A percentile compares a stretch with the other conserved stretches of the same genome.
Conservation (phyloP, 352 stramenopile species). For the Phytopythium mirpurense region DNA sequence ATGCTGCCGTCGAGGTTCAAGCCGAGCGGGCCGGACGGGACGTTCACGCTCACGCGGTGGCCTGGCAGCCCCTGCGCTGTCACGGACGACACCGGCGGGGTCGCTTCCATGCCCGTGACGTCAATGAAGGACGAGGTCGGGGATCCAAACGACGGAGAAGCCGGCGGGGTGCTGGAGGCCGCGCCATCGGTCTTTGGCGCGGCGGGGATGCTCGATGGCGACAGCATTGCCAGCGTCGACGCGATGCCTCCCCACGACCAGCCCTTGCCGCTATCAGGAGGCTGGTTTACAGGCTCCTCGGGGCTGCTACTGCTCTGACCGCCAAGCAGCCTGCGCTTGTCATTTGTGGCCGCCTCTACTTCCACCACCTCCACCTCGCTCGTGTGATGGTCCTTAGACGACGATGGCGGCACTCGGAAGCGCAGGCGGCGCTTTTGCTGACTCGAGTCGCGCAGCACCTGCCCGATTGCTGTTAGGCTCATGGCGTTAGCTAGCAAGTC, state of each 20-base stretch:
- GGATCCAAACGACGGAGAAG: background rate
- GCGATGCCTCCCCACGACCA: constrained; percentile 1
- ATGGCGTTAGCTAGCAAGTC: constrained; percentile 35
- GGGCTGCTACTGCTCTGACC: constrained; percentile 9
- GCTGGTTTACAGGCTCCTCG: background rate
- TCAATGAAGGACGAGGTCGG: constrained; percentile 9
- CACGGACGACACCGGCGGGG: background rate
- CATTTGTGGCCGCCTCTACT: background rate
- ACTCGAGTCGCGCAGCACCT: constrained; percentile 45
- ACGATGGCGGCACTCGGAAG: constrained; percentile 33
- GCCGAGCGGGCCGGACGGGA: constrained; percentile 54
- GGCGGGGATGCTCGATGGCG: background rate
- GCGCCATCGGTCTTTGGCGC: background rate
- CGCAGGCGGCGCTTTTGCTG: constrained; percentile 28
- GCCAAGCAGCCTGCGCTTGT: constrained; percentile 13
- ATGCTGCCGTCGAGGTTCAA: constrained; percentile 57
- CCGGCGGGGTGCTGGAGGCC: background rate
- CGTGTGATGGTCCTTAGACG: background rate
- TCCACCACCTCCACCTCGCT: constrained; percentile 4
- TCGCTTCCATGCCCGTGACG: constrained; percentile 22
- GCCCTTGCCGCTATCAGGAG: background rate
- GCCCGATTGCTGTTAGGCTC: constrained; percentile 33
- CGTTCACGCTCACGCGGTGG: constrained; percentile 26
- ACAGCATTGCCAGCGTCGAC: constrained; percentile 6
- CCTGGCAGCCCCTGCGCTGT: constrained; percentile 9